phyloP scores from a whole-genome alignment of 257 asterid species.

The Penstemon newberryi region DNA sequence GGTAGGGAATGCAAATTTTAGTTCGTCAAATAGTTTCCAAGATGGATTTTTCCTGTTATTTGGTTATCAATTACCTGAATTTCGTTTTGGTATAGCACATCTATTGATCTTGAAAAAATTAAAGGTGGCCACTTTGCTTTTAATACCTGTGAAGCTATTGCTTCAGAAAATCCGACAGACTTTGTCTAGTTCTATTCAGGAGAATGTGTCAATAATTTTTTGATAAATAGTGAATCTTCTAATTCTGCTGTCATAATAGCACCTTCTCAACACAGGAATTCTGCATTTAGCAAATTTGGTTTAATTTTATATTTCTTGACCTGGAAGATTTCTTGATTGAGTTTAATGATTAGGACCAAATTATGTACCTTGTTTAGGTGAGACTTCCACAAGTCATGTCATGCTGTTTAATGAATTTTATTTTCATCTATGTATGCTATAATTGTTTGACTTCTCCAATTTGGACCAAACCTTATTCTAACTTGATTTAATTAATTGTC shows the following conservation, averaged over 20 bases:
- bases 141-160: background rate
- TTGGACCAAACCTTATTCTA: conserved; percentile 1
- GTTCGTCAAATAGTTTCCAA: background rate
- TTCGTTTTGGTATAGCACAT: background rate
- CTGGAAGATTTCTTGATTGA: conserved; percentile 2
- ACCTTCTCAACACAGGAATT: background rate
- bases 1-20: no score
- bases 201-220: background rate
- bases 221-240: conserved; percentile 3
- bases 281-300: background rate
- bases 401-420: conserved; percentile 5
- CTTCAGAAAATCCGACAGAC: background rate
- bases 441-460: background rate
- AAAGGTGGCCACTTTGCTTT: background rate
- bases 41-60: background rate
- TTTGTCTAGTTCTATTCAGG: background rate
- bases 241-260: background rate
- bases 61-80: background rate
- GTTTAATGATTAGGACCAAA: background rate
- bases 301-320: background rate
- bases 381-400: conserved; percentile 7
- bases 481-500: background rate
- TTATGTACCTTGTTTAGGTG: background rate
- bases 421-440: background rate
- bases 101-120: background rate